phyloP scores from a whole-genome alignment of 805 yeast genomes.

The Ogataea glucozyma region DNA sequence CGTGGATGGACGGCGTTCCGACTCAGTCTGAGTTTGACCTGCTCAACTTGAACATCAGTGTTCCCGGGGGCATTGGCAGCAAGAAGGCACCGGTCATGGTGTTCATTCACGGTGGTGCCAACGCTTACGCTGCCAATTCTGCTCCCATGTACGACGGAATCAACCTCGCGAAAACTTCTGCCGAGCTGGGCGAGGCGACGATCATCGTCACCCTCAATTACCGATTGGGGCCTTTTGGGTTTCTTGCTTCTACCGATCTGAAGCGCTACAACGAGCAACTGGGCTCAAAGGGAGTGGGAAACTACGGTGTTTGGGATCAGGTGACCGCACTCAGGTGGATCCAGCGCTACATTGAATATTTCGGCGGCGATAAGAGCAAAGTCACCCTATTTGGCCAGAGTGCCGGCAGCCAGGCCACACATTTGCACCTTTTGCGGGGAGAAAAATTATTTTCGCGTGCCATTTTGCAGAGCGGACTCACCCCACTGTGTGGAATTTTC shows the following conservation, averaged over 20 bases:
- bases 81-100: conserved; percentile 22
- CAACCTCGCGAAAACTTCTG: conserved; percentile 9
- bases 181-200: conserved; percentile 7
- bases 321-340: conserved; percentile 23
- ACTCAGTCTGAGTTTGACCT: conserved; percentile 9
- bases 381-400: conserved; percentile 26
- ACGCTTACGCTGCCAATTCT: conserved; percentile 11
- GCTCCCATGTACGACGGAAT: conserved; percentile 12
- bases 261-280: conserved; percentile 9
- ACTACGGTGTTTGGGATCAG: conserved; percentile 28
- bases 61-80: conserved; percentile 4
- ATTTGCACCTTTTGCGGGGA: conserved; percentile 8
- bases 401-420: conserved; percentile 22
- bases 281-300: conserved; percentile 13
- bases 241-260: conserved; percentile 18
- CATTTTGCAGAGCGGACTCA: conserved; percentile 21
- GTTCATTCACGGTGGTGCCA: conserved; percentile 24
- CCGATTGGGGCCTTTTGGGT: conserved; percentile 24
- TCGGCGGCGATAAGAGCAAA: conserved; percentile 23
- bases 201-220: conserved; percentile 22
- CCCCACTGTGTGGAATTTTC: conserved; percentile 18
- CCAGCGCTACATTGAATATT: conserved; percentile 19
- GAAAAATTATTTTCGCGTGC: conserved; percentile 13
- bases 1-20: conserved; percentile 10
- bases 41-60: conserved; percentile 12